Conservation (phyloP, 2,329 filamentous ascomycete genomes). For the Trichoderma sp. region DNA sequence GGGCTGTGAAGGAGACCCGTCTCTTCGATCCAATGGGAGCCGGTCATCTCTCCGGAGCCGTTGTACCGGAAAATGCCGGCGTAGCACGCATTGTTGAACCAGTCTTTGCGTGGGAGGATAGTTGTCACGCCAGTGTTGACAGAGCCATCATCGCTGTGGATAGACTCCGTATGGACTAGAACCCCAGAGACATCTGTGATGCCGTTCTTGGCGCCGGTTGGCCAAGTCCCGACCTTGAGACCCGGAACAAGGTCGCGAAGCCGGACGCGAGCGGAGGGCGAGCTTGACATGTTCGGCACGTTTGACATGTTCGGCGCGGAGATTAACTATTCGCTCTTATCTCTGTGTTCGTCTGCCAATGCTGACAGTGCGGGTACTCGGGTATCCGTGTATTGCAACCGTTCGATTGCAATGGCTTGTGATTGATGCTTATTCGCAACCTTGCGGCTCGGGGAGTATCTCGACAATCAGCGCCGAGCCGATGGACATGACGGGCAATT, state of each 20-base stretch:
- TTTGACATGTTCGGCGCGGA: background rate
- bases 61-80: slow-evolving; percentile 57
- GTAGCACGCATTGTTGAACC: slow-evolving; percentile 46
- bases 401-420: background rate
- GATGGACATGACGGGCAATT: background rate
- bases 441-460: background rate
- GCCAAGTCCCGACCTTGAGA: slow-evolving; percentile 43
- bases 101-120: slow-evolving; percentile 45
- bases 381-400: background rate
- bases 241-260: slow-evolving; percentile 45
- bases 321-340: background rate
- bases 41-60: slow-evolving; percentile 60
- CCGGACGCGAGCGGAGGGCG: slow-evolving; percentile 22
- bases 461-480: background rate
- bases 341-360: background rate
- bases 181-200: slow-evolving; percentile 49
- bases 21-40: slow-evolving; percentile 58
- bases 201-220: slow-evolving; percentile 45
- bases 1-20: slow-evolving; percentile 57
- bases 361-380: background rate
- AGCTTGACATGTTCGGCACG: background rate
- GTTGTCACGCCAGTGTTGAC: slow-evolving; percentile 50
- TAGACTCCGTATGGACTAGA: slow-evolving; percentile 44
- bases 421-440: background rate
- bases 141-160: slow-evolving; percentile 27